These are phyloP conservation scores for Harringtonia lauricola DNA, from an alignment of 2,329 filamentous ascomycete species.

Conservation along the genomic window DNA sequence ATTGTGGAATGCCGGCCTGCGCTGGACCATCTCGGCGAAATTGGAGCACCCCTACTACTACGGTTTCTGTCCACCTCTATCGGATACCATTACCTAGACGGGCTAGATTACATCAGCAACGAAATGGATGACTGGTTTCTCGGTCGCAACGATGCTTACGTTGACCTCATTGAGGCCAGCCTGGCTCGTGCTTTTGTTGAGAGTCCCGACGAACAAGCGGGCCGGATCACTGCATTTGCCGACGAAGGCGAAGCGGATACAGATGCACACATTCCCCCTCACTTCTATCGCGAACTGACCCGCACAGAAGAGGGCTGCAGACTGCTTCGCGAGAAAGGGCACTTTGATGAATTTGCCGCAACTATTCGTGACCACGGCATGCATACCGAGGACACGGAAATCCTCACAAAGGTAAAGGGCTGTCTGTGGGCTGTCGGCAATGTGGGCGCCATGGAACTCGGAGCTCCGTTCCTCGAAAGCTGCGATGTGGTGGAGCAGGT, in stretches of 20 bases:
- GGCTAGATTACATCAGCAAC: conserved; percentile 94
- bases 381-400: conserved; percentile 74
- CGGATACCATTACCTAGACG: conserved; percentile 94
- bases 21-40: conserved; percentile 90
- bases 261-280: conserved; percentile 70
- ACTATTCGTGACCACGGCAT: conserved; percentile 83
- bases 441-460: conserved; percentile 95
- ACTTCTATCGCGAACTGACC: conserved; percentile 94
- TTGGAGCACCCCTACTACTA: conserved; percentile 82
- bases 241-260: conserved; percentile 42
- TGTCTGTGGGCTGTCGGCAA: conserved; percentile 97
- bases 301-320: conserved; percentile 87
- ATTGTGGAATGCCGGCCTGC: conserved; percentile 94
- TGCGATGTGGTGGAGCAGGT: conserved; percentile 82
- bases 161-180: conserved; percentile 89
- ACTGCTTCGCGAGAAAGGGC: conserved; percentile 81
- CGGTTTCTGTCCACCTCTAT: conserved; percentile 93
- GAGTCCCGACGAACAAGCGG: conserved; percentile 42
- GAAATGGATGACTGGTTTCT: conserved; percentile 99
- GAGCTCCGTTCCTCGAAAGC: conserved; percentile 84
- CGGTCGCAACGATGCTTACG: conserved; percentile 92
- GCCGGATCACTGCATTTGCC: conserved; percentile 47
- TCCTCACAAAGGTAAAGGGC: conserved; percentile 87
- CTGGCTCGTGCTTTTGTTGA: conserved; percentile 54
- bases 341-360: conserved; percentile 85